A percentile compares a stretch with the other conserved stretches of the same genome.
Conservation (phyloP, 2,329 filamentous ascomycete genomes). For the Botrytis squamosa region DNA sequence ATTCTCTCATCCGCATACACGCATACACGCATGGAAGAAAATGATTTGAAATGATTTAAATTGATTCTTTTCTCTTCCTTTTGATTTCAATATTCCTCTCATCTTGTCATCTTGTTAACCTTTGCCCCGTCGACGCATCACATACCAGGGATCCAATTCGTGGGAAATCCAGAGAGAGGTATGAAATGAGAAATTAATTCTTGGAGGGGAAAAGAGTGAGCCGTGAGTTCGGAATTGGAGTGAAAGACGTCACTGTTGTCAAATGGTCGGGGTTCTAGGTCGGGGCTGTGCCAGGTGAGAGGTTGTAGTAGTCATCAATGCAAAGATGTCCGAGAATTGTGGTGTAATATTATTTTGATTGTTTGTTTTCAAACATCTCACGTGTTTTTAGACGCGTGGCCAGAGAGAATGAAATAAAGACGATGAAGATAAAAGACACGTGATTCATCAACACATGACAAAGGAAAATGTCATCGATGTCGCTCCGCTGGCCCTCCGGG, state of each 20-base stretch:
- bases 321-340: background rate
- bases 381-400: background rate
- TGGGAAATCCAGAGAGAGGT: background rate
- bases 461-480: background rate
- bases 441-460: background rate
- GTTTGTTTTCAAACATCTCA: background rate
- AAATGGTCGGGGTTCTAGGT: background rate
- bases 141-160: background rate
- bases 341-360: background rate
- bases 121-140: background rate
- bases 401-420: background rate
- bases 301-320: background rate
- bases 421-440: background rate
- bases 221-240: background rate
- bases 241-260: background rate
- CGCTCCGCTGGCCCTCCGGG: background rate
- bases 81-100: background rate
- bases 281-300: background rate
- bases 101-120: background rate
- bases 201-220: background rate
- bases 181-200: background rate
- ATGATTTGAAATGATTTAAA: background rate
- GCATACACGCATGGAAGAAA: background rate
- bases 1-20: background rate
- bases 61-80: background rate